Conservation (phyloP, 2,329 filamentous ascomycete species). For the Fusarium hostae region DNA sequence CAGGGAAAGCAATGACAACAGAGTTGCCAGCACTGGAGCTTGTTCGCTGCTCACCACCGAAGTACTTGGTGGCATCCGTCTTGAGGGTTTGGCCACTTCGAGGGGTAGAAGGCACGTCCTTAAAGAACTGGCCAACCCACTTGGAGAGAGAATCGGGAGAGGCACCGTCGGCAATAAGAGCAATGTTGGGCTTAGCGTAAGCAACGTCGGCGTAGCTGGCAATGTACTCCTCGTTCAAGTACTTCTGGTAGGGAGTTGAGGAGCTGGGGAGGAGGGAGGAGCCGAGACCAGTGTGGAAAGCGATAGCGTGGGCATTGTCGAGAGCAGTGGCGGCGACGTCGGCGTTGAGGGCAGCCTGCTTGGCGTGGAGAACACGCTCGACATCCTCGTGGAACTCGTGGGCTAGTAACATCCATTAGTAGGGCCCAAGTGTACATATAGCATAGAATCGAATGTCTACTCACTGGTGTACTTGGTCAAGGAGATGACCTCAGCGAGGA, state of each 20-base stretch:
- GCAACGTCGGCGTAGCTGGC: constrained; percentile 80
- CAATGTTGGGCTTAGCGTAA: constrained; percentile 91
- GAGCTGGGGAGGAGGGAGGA: constrained; percentile 78
- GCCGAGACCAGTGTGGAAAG: constrained; percentile 94
- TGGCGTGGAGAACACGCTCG: constrained; percentile 77
- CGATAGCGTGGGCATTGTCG: constrained; percentile 85
- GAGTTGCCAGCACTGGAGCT: constrained; percentile 81
- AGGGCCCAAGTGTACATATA: not conserved
- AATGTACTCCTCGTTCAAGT: constrained; percentile 80
- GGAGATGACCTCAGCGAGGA: constrained; percentile 90
- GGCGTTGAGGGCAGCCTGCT: constrained; percentile 78
- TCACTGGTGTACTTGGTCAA: constrained; percentile 86
- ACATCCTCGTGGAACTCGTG: constrained; percentile 94
- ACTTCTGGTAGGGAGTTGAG: constrained; percentile 78
- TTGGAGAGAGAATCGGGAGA: constrained; percentile 80
- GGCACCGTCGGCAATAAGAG: constrained; percentile 89
- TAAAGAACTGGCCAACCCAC: constrained; percentile 96
- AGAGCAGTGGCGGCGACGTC: constrained; percentile 76
- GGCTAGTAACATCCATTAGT: constrained; percentile 61
- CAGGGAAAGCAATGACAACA: constrained; percentile 91
- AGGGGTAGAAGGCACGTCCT: constrained; percentile 68
- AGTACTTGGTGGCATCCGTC: constrained; percentile 81
- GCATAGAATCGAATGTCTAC: constrained; percentile 43
- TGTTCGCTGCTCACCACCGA: constrained; percentile 92
- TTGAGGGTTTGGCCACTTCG: constrained; percentile 65